A percentile compares a stretch with the other conserved stretches of the same genome.
These are phyloP conservation scores for Lodderomyces beijingensis DNA, from an alignment of 1,139 yeast species.

Conservation along the genomic window DNA sequence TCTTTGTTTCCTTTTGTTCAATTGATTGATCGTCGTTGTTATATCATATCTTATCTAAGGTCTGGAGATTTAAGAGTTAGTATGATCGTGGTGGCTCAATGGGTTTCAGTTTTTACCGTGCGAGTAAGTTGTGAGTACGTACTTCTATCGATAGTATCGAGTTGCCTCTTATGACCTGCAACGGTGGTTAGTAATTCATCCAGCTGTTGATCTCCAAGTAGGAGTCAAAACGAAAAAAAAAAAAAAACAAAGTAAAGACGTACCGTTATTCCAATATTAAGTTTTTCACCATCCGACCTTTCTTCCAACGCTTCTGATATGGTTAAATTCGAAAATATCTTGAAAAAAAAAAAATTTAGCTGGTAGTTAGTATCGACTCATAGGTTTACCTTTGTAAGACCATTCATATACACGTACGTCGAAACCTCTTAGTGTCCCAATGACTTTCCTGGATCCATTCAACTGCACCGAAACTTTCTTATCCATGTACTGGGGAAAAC, in stretches of 20 bases:
- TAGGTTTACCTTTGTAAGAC: neutral
- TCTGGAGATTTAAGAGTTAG: too few species aligned
- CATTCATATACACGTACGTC: constrained; percentile 45
- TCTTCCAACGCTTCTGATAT: constrained; percentile 72
- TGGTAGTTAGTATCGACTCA: neutral
- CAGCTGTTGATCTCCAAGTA: neutral
- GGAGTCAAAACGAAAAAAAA: neutral
- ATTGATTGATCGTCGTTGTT: too few species aligned
- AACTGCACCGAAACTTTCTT: constrained; percentile 66
- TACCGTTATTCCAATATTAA: constrained; percentile 54
- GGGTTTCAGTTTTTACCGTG: too few species aligned
- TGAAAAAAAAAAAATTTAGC: constrained; percentile 6
- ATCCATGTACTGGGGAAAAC: constrained; percentile 57
- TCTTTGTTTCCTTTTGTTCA: too few species aligned
- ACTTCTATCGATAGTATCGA: constrained; percentile 57
- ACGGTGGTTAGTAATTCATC: constrained; percentile 25
- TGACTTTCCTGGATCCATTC: constrained; percentile 68
- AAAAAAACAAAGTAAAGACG: constrained; percentile 16
- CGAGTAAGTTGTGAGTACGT: too few species aligned
- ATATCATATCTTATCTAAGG: constrained; percentile 28
- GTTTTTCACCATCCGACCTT: constrained; percentile 43
- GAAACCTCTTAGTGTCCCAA: constrained; percentile 73
- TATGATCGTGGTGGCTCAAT: too few species aligned
- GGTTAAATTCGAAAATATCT: constrained; percentile 68
- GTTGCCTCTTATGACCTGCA: constrained; percentile 53